Evolutionary conservation across 1,139 yeast species (phyloP).

Genomic region (Pichia sorboxylosa): DNA sequence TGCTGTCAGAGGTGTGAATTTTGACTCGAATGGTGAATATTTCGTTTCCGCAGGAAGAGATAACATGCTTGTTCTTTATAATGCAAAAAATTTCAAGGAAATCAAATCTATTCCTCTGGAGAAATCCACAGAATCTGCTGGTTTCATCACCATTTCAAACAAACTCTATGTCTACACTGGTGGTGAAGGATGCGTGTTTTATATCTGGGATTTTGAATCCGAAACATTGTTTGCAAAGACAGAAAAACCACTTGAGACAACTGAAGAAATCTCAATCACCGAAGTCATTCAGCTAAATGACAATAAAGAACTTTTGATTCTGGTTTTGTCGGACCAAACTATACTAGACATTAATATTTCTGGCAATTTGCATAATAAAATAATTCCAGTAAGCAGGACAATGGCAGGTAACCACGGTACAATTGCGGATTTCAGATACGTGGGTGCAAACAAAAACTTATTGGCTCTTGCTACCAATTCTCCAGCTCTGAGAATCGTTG

Average conservation of each 20-base stretch:
- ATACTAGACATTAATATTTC: constrained; percentile 41
- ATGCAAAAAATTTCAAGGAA: constrained; percentile 34
- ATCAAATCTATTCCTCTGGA: constrained; percentile 58
- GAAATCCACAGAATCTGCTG: constrained; percentile 75
- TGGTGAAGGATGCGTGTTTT: constrained; percentile 62
- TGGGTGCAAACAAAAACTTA: constrained; percentile 44
- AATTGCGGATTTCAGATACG: constrained; percentile 74
- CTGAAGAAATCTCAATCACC: constrained; percentile 58
- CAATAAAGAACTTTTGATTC: constrained; percentile 21
- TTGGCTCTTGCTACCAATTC: constrained; percentile 90
- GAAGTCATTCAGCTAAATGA: constrained; percentile 34
- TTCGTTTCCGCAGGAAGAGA: constrained; percentile 87
- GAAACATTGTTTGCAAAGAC: constrained; percentile 36
- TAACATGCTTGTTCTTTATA: constrained; percentile 58
- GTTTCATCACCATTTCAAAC: constrained; percentile 38
- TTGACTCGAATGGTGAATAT: constrained; percentile 38
- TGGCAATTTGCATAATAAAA: constrained; percentile 16
- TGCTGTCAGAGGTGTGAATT: constrained; percentile 80
- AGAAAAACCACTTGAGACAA: constrained; percentile 38
- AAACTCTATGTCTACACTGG: constrained; percentile 52
- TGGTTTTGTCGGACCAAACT: constrained; percentile 78
- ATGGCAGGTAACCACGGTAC: constrained; percentile 95
- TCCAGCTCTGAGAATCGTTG: constrained; percentile 71
- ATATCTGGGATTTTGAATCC: constrained; percentile 42
- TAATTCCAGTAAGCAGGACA: constrained; percentile 36